Conservation (phyloP, 2,329 filamentous ascomycete species). For the Fonsecaea multimorphosa region DNA sequence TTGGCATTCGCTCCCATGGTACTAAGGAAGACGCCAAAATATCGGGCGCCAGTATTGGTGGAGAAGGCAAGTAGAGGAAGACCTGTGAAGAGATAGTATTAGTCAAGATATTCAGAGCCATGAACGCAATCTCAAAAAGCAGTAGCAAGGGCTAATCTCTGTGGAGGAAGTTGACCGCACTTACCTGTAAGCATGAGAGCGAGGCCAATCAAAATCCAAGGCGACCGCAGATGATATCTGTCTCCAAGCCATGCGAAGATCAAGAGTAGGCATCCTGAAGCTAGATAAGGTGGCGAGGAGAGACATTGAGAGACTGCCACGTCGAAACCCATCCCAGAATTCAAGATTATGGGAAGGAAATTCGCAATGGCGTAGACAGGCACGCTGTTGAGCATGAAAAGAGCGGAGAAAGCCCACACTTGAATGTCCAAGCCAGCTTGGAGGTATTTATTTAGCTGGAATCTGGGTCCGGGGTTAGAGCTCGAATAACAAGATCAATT, state of each 20-base stretch:
- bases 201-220: conserved; percentile 8
- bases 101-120: too few relatives aligned
- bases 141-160: background rate
- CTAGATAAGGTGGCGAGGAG: conserved; percentile 68
- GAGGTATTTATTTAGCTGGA: conserved; percentile 51
- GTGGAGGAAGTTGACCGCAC: too few relatives aligned
- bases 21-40: conserved; percentile 75
- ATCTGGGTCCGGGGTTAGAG: background rate
- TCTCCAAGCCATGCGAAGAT: conserved; percentile 68
- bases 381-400: conserved; percentile 68
- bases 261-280: conserved; percentile 64
- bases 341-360: conserved; percentile 78
- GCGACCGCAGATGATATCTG: conserved; percentile 49
- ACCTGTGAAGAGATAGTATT: too few relatives aligned
- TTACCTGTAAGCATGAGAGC: background rate
- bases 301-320: conserved; percentile 71
- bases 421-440: conserved; percentile 57
- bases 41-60: conserved; percentile 61
- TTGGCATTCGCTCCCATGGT: conserved; percentile 78
- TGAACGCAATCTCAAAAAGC: too few relatives aligned
- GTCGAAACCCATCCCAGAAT: conserved; percentile 66
- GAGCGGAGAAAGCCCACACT: conserved; percentile 61
- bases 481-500: background rate
- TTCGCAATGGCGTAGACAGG: conserved; percentile 79
- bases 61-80: conserved; percentile 60